Conservation (phyloP, 495 filamentous ascomycete species). For the Penicillium tannophilum region DNA sequence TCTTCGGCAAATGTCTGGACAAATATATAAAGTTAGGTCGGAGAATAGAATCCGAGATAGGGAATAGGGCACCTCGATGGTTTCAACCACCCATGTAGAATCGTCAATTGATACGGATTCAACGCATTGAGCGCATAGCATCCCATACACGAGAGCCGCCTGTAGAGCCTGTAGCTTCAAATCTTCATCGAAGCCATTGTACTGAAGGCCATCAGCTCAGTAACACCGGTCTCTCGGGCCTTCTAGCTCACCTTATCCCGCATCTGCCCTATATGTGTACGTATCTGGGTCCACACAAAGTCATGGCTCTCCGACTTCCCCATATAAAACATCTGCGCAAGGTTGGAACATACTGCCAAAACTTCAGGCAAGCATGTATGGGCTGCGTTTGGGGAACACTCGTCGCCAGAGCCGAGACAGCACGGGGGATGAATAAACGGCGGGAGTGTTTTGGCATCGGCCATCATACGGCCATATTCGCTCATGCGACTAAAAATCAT, state of each 20-base stretch:
- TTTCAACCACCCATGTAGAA: conserved; percentile 2
- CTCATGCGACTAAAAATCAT: conserved; percentile 5
- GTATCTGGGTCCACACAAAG: neutral
- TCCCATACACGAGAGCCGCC: conserved; percentile 5
- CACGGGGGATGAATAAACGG: conserved; percentile 6
- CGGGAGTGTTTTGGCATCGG: conserved; percentile 5
- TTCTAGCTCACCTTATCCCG: neutral
- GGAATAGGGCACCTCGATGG: neutral
- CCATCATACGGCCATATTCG: conserved; percentile 5
- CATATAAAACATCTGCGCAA: conserved; percentile 1
- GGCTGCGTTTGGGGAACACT: neutral
- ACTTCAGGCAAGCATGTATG: conserved; percentile 6
- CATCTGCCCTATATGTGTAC: neutral
- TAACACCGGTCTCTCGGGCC: neutral
- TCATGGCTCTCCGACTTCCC: neutral
- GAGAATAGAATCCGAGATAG: neutral
- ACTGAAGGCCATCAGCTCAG: neutral
- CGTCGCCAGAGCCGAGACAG: neutral
- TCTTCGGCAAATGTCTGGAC: conserved; percentile 2
- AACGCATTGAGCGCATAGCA: neutral
- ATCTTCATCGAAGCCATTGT: neutral
- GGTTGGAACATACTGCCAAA: conserved; percentile 3
- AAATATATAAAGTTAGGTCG: neutral
- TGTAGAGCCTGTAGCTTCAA: neutral
- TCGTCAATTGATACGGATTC: conserved; percentile 1